Conservation (phyloP, 179 eudicot species). For the Gypsophila paniculata region DNA sequence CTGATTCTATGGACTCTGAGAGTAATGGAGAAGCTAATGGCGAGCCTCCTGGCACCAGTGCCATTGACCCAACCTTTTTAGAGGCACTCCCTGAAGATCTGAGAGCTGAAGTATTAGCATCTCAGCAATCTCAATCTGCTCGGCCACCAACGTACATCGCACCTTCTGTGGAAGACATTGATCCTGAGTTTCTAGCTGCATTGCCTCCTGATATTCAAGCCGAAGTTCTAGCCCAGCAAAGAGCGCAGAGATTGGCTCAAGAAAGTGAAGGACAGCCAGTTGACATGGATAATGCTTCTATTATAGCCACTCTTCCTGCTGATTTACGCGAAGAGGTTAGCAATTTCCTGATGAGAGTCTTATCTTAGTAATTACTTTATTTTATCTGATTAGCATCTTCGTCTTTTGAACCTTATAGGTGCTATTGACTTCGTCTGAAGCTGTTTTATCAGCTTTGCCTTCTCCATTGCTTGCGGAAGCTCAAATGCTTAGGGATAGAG, state of each 20-base stretch:
- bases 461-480: conserved; percentile 98
- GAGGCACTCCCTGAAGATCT: conserved; percentile 99
- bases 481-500: conserved; percentile 97
- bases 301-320: conserved; percentile 96
- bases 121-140: conserved; percentile 84
- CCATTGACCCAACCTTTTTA: conserved; percentile 93
- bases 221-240: conserved; percentile 95
- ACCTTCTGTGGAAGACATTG: conserved; percentile 90
- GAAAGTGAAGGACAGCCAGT: conserved; percentile 98
- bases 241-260: conserved; percentile 79
- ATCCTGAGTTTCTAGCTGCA: conserved; percentile 98
- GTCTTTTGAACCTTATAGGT: conserved; percentile 48
- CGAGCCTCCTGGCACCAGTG: conserved; percentile 57
- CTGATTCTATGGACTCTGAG: conserved; percentile 50
- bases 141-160: conserved; percentile 73
- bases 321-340: conserved; percentile 98
- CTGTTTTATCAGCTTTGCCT: conserved; percentile 92
- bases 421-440: conserved; percentile 91
- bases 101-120: conserved; percentile 94
- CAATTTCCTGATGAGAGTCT: not conserved
- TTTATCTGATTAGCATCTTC: not conserved
- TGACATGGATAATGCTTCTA: conserved; percentile 98
- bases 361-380: not conserved
- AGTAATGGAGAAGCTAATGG: conserved; percentile 38
- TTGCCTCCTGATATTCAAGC: conserved; percentile 97